phyloP scores from a whole-genome alignment of 192 early-diverging fungal genomes.

The Entomortierella beljakovae region DNA sequence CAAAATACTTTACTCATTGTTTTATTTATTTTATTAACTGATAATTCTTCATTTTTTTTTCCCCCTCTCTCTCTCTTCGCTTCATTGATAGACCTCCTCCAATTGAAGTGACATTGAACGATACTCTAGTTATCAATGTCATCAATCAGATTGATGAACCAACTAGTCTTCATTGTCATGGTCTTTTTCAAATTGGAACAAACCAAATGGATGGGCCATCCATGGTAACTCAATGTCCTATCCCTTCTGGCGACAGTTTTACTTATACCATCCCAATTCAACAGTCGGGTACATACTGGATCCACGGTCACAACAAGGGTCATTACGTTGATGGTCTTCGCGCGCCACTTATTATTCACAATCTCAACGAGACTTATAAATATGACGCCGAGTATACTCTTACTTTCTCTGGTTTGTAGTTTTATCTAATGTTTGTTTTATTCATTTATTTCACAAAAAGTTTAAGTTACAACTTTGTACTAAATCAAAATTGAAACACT shows the following conservation, averaged over 20 bases:
- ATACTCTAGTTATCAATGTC: conserved; percentile 62
- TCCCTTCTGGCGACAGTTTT: conserved; percentile 44
- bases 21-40: not conserved
- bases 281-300: conserved; percentile 62
- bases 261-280: conserved; percentile 55
- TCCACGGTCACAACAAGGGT: conserved; percentile 54
- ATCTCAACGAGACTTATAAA: conserved; percentile 64
- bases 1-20: not conserved
- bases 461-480: not conserved
- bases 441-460: not conserved
- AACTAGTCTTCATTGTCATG: conserved; percentile 81
- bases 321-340: conserved; percentile 65
- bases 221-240: conserved; percentile 56
- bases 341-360: conserved; percentile 76
- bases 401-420: conserved; percentile 64
- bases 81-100: conserved; percentile 31
- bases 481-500: not conserved
- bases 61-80: not conserved
- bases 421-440: not conserved
- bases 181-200: conserved; percentile 76
- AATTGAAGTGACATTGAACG: conserved; percentile 57
- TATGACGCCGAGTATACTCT: conserved; percentile 80
- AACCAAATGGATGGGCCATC: conserved; percentile 61
- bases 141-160: conserved; percentile 54
- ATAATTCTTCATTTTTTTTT: not conserved